A percentile compares a stretch with the other conserved stretches of the same genome.
These are phyloP conservation scores for Gossypium thurberi DNA, from an alignment of 345 rosid genomes.

Conservation along the genomic window DNA sequence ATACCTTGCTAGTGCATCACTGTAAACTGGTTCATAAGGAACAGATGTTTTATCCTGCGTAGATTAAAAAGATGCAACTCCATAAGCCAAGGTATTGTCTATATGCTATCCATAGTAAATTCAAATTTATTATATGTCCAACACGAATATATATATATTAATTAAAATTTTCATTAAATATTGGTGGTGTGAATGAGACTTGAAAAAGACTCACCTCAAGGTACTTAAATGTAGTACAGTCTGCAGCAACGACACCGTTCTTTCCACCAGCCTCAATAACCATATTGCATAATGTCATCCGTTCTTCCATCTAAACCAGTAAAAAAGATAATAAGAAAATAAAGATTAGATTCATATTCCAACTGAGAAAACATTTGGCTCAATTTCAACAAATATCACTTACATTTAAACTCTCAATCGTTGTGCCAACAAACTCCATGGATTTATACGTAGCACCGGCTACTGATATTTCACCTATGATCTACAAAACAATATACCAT, in stretches of 20 bases:
- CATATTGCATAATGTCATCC: conserved; percentile 97
- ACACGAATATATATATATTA: no score
- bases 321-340: neutral
- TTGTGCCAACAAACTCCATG: conserved; percentile 91
- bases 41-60: conserved; percentile 73
- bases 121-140: no score
- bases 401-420: conserved; percentile 75
- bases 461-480: conserved; percentile 93
- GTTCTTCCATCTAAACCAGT: conserved; percentile 81
- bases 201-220: conserved; percentile 51
- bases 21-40: conserved; percentile 77
- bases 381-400: conserved; percentile 22
- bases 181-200: neutral
- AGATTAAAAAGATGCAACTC: conserved; percentile 12
- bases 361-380: neutral
- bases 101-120: no score
- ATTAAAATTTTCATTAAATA: no score
- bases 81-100: neutral
- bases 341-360: neutral
- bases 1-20: conserved; percentile 83
- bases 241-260: conserved; percentile 92
- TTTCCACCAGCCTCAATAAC: conserved; percentile 98
- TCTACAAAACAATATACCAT: conserved; percentile 31
- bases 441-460: conserved; percentile 96
- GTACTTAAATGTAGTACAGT: conserved; percentile 76